Evolutionary conservation across 768 basidiomycete genomes (phyloP), one percentile per base, ranked within the genome.

Genomic region (Guyanaporus albipodus): DNA sequence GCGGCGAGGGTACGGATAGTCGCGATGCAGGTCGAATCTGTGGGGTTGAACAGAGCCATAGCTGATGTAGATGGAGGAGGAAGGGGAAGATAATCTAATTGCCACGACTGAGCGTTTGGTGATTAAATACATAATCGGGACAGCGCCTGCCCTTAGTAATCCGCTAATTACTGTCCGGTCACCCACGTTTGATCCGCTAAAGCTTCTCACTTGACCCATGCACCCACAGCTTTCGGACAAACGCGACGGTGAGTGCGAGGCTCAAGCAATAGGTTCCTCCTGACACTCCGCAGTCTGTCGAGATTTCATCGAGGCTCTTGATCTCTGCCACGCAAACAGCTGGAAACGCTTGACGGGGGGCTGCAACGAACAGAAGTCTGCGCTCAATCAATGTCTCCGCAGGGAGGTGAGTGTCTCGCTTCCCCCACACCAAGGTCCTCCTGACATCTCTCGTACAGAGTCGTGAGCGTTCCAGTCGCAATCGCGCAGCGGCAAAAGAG

Each of bases 1-100:
- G 79, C 84, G 45, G 86, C 82, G 50, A 90, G 80, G 33, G 81
- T 78, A 49, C 87, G 82, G 67, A 87, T 89, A 45, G 85, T 85
- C 46, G 82, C 78, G 55, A 88, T 73, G 56, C 81, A 74, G 46
- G 74, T 60, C 50, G 77, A 72, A 62, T 90, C 87, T 42, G 73
- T 53, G 49, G 57, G 46, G 34, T 49, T 52, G 61, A 76, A 76
- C 1, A 41, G 57, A 46, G 75, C 62, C 75, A 76, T 76, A 61
- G 45, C 7, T 33, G 50, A 23, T 50, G 36, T n/a, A n/a, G n/a
- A 32, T 57, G 52, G 56, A 41, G 39, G 44, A 35, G 17, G 40
- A 35, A 17, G 38, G 29, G 17, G 44, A 51, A 46, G 22, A 45
- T 11, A 52, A 38, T 56, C 41, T 31, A 46, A 40, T 23, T 5